These are phyloP conservation scores for Venturia aucupariae DNA, from an alignment of 2,329 filamentous ascomycete genomes.

Conservation along the genomic window DNA sequence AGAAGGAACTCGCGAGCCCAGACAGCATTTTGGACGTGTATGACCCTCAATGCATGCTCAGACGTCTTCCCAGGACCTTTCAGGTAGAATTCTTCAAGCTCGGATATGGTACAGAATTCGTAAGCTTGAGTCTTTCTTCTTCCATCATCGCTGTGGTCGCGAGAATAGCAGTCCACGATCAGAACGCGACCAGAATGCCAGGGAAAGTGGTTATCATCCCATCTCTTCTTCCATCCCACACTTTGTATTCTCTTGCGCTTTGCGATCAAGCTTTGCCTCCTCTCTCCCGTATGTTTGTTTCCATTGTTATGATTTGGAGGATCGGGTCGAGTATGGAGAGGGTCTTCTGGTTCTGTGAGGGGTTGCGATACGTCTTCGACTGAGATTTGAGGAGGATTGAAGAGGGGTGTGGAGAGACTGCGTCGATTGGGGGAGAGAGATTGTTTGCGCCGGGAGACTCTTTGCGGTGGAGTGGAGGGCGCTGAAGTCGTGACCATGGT, in stretches of 20 bases:
- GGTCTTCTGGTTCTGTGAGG: constrained; percentile 13
- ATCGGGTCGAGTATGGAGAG: constrained; percentile 5
- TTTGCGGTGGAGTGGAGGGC: not conserved
- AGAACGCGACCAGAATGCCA: constrained; percentile 38
- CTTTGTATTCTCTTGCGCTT: constrained; percentile 27
- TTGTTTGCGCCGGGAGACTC: constrained; percentile 1
- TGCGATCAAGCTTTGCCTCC: not conserved
- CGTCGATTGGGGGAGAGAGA: not conserved
- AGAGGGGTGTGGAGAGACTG: constrained; percentile 1
- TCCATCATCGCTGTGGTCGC: constrained; percentile 29
- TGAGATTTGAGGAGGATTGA: constrained; percentile 24
- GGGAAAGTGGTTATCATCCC: constrained; percentile 24
- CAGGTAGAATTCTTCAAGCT: constrained; percentile 36
- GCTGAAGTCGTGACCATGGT: not conserved
- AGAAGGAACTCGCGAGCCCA: constrained; percentile 43
- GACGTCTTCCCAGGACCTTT: constrained; percentile 1
- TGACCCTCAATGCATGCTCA: constrained; percentile 17
- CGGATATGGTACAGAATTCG: constrained; percentile 38
- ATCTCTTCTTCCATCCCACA: constrained; percentile 29
- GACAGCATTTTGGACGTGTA: constrained; percentile 44
- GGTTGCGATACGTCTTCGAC: constrained; percentile 26
- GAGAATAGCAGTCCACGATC: constrained; percentile 41
- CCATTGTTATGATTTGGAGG: not conserved
- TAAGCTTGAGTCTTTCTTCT: constrained; percentile 38
- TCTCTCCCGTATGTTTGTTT: not conserved